These are phyloP conservation scores for Saccharum officinarum DNA, from an alignment of 176 grass and related monocot species.

Conservation along the genomic window DNA sequence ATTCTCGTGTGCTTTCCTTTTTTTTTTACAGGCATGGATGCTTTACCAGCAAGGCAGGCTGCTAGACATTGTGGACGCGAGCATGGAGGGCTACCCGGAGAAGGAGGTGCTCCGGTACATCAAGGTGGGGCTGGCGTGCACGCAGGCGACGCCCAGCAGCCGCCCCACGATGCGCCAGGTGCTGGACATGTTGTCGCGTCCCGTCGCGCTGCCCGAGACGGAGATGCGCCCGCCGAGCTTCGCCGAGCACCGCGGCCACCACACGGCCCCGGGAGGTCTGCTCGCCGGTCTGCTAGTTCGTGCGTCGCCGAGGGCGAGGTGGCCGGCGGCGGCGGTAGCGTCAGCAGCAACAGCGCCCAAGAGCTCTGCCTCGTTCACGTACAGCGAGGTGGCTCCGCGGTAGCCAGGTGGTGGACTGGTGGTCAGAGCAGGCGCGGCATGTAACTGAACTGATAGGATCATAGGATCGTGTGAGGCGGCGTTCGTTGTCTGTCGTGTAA, in stretches of 20 bases:
- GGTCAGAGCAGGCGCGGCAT: not conserved
- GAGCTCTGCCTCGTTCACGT: slow-evolving; percentile 14
- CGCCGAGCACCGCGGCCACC: not conserved
- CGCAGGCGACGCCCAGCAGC: slow-evolving; percentile 29
- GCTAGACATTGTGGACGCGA: slow-evolving; percentile 46
- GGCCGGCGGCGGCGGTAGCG: not conserved
- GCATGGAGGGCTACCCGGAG: slow-evolving; percentile 35
- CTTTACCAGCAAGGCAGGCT: slow-evolving; percentile 37
- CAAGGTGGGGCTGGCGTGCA: slow-evolving; percentile 53
- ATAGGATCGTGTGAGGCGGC: too few relatives aligned
- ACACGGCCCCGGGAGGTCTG: not conserved
- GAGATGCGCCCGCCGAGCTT: slow-evolving; percentile 24
- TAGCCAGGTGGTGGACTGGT: not conserved
- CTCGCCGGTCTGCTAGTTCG: not conserved
- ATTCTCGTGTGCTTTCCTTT: not conserved
- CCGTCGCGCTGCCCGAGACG: not conserved
- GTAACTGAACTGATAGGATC: not conserved
- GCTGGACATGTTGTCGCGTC: slow-evolving; percentile 36
- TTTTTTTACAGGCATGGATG: slow-evolving; percentile 44
- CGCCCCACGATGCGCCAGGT: slow-evolving; percentile 51
- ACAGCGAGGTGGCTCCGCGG: slow-evolving; percentile 21
- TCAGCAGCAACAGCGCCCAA: too few relatives aligned
- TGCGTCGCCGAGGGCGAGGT: not conserved
- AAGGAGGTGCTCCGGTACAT: slow-evolving; percentile 49
- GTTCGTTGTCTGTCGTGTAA: too few relatives aligned